Evolutionary conservation across 768 basidiomycete species (phyloP), one percentile per base, ranked within the genome.

Genomic region (Albatrellus ellisii): DNA sequence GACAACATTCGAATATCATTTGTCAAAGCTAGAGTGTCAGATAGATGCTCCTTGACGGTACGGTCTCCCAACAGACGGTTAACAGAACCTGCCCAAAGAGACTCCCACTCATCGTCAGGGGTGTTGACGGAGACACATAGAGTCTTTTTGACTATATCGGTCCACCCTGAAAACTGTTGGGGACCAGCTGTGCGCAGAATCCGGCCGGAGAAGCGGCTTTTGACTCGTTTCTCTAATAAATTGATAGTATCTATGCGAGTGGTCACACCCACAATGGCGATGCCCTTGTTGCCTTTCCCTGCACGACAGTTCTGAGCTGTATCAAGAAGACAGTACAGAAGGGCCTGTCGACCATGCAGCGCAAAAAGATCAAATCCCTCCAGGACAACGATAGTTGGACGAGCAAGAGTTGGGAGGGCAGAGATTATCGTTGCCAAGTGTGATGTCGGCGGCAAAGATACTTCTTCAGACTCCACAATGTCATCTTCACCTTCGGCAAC

Each of bases 301-400:
- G 77, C 70, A 44, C 79, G 69, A 57, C 86, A 79, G 49, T 81
- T 83, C 53, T 99, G 95, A 1, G 77, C 92, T 1, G 89, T 91
- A 54, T 99, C 95, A 37, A 99, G 69, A 14, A 99, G 72, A 56
- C 92, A 98, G 55, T 99, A 99, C 4, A 99, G 72, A 18, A 99
- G 63, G 2, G 88, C 79, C 56, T 99, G 95, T 11, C 95, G 75
- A 9, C 90, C 79, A 58, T 97, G 91, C 12, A 79, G 70, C 2
- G 89, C 80, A 58, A 98, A 99, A 21, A 91, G 70, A 57, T 99
- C 95, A 58, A 98, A 92, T 6, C 80, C 80, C 51, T 99, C 95
- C 1, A 98, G 69, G 31, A 97, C 61, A 27, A 98, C 68, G 36
- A 98, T 56, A 1, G 83, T 79, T 2, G 87, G 77, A n/a, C 79